Evolutionary conservation across 208 protist genomes (phyloP).

Genomic region (Leishmania guyanensis): DNA sequence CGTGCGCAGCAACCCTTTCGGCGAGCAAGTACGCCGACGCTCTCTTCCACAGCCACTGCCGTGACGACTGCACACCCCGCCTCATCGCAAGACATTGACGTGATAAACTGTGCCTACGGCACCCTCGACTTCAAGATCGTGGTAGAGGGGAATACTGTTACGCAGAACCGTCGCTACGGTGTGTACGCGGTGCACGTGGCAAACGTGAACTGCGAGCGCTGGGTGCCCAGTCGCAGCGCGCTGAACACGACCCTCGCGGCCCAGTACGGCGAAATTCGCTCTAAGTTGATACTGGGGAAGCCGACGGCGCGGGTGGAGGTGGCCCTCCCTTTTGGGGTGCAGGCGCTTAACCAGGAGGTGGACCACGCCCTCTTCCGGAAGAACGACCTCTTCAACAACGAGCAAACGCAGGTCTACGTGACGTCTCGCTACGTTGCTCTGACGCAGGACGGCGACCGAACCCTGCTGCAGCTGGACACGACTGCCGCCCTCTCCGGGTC

Average conservation of each 20-base stretch:
- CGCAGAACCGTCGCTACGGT: conserved; percentile 47
- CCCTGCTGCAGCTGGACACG: conserved; percentile 81
- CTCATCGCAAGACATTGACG: conserved; percentile 1
- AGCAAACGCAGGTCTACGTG: conserved; percentile 47
- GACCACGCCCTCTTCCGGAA: conserved; percentile 51
- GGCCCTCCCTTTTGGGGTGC: conserved; percentile 39
- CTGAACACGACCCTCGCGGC: conserved; percentile 41
- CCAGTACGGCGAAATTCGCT: conserved; percentile 48
- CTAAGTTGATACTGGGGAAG: conserved; percentile 42
- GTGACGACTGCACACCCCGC: not conserved
- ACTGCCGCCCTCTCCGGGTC: conserved; percentile 38
- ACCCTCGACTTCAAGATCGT: conserved; percentile 36
- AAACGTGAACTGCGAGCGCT: conserved; percentile 43
- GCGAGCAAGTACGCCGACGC: not conserved
- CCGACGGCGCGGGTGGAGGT: conserved; percentile 13
- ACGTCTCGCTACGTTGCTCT: conserved; percentile 72
- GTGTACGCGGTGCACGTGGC: conserved; percentile 75
- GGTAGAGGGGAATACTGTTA: conserved; percentile 70
- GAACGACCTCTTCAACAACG: conserved; percentile 74
- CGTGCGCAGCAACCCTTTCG: not conserved
- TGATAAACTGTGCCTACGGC: conserved; percentile 18
- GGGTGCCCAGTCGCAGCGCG: conserved; percentile 29
- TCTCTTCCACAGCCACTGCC: not conserved
- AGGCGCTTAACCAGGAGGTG: conserved; percentile 32
- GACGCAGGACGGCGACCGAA: conserved; percentile 40